phyloP scores from a whole-genome alignment of 1,284 basidiomycete genomes.

The Ceratobasidium sp. region DNA sequence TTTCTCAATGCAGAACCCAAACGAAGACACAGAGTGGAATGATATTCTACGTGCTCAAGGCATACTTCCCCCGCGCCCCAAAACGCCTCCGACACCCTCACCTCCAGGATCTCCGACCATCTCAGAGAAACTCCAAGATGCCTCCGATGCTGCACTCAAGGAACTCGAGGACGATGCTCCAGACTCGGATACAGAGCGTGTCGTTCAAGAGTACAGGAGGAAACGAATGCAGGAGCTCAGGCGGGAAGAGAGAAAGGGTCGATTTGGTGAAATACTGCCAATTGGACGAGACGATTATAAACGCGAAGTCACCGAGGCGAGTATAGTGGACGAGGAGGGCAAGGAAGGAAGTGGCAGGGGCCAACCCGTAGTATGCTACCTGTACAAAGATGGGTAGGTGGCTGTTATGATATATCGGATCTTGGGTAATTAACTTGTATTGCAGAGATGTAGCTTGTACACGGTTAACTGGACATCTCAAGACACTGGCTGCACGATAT shows the following conservation, averaged over 20 bases:
- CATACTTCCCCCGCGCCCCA: conserved; percentile 83
- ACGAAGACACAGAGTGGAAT: conserved; percentile 96
- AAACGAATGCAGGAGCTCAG: conserved; percentile 78
- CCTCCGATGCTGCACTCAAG: conserved; percentile 54
- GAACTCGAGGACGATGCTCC: conserved; percentile 78
- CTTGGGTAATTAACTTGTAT: not conserved
- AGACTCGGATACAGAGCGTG: conserved; percentile 83
- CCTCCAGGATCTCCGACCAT: conserved; percentile 76
- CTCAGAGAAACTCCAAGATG: conserved; percentile 71
- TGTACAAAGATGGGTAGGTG: conserved; percentile 89
- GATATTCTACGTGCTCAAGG: conserved; percentile 92
- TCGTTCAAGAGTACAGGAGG: conserved; percentile 77
- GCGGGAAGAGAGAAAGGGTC: conserved; percentile 71
- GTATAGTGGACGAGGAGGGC: conserved; percentile 75
- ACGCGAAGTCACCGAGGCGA: conserved; percentile 94
- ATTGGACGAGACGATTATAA: conserved; percentile 96
- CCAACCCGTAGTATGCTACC: conserved; percentile 88
- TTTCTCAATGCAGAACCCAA: conserved; percentile 65
- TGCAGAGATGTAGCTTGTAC: conserved; percentile 83
- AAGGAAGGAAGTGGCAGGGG: conserved; percentile 68
- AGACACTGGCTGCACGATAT: conserved; percentile 81
- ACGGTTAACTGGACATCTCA: conserved; percentile 79
- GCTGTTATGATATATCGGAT: conserved; percentile 42
- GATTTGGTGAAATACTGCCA: conserved; percentile 89
- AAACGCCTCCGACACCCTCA: conserved; percentile 78